Evolutionary conservation across 2,329 filamentous ascomycete genomes (phyloP), one percentile per base, ranked within the genome.

Genomic region (Calcarisporium arbuscula): DNA sequence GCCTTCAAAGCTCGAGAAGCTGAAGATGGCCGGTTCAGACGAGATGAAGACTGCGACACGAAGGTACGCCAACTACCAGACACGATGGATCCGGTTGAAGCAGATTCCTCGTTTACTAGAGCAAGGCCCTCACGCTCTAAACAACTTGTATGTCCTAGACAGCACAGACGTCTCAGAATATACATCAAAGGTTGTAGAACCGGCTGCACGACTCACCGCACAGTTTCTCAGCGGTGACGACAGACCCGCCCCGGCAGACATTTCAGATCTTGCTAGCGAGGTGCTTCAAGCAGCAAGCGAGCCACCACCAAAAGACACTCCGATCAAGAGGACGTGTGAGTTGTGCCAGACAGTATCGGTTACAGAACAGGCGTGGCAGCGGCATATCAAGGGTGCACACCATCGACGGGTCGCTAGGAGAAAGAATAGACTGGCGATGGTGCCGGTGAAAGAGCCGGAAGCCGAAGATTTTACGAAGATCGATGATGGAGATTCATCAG

Each of bases 11-110:
- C 58, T 84, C 2, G 67, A 72, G 15, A 64, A 65, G 14, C 56
- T 88, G 11, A 79, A 74, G 45, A 47, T 54, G 1, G 53, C 68
- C 1, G 81, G 78, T 1, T 61, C 95, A 0, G 83, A 90, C 43
- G 74, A 78, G 32, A 89, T 87, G 43, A 87, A 94, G 54, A 73
- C 77, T 5, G 85, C 85, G 3, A 98, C 89, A 0, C 74, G 87
- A 8, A 86, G 89, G 46, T 98, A 98, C 52, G 85, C 90, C 3
- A 84, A 79, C 41, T 77, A 82, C 7, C 92, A 98, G 56, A 65
- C 85, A 14, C 77, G 81, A 39, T 98, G 89, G 87, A 94, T 96
- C 36, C 75, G 82, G 12, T 75, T 82, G 46, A 94, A 94, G 52
- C 72, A 94, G 18, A 71, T 92, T 27, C 78, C 81, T 8, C 76